These are phyloP conservation scores for Mycena citricolor DNA, from an alignment of 1,284 basidiomycete genomes.

Conservation along the genomic window DNA sequence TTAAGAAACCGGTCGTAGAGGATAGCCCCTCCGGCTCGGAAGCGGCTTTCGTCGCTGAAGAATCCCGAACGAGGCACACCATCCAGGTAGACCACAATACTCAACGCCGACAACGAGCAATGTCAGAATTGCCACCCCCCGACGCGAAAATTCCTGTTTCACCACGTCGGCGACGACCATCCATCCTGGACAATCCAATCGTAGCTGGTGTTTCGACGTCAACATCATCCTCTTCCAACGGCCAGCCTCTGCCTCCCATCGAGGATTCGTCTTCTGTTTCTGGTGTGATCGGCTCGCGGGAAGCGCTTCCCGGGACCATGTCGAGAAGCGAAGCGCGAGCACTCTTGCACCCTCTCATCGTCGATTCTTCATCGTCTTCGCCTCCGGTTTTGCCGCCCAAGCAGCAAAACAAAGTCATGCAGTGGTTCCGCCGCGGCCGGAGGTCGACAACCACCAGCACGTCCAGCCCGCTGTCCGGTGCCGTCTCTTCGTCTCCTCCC, in stretches of 20 bases:
- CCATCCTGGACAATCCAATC: too few relatives aligned
- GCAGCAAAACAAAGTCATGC: conserved; percentile 54
- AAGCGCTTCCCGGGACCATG: conserved; percentile 5
- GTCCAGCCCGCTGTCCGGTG: conserved; percentile 6
- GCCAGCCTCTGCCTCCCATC: background rate
- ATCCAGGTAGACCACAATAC: too few relatives aligned
- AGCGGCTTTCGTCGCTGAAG: too few relatives aligned
- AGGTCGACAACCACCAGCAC: conserved; percentile 13
- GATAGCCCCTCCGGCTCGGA: too few relatives aligned
- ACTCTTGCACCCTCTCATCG: conserved; percentile 14
- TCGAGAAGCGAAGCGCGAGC: conserved; percentile 5
- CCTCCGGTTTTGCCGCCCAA: conserved; percentile 30
- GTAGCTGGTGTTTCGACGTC: too few relatives aligned
- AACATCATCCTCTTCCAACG: too few relatives aligned
- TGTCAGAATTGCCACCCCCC: too few relatives aligned
- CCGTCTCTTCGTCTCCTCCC: conserved; percentile 16
- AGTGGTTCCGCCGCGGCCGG: conserved; percentile 9
- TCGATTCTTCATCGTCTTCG: conserved; percentile 11
- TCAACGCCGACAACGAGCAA: too few relatives aligned
- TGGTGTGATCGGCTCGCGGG: background rate
- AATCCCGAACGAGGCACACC: too few relatives aligned
- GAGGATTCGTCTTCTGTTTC: background rate
- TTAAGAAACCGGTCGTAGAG: too few relatives aligned
- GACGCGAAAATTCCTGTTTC: too few relatives aligned
- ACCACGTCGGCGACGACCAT: too few relatives aligned